phyloP scores from a whole-genome alignment of 148 eudicot genomes.

The Chenopodium suecicum region DNA sequence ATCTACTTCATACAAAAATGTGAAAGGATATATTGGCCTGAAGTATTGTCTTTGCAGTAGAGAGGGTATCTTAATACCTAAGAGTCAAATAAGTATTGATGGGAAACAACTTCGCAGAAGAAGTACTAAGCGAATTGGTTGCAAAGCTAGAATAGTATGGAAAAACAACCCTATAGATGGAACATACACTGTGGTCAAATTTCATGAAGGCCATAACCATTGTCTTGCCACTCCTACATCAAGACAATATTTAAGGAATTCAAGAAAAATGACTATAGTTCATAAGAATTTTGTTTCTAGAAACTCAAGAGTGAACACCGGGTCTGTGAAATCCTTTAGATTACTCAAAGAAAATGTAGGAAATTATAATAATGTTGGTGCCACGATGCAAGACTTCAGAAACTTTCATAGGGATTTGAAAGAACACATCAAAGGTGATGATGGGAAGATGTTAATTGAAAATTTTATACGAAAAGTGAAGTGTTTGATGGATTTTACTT shows the following conservation, averaged over 20 bases:
- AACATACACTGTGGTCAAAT: background rate
- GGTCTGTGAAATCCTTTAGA: background rate
- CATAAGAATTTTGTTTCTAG: background rate
- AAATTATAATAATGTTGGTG: constrained; percentile 9
- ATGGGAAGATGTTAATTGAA: constrained; percentile 12
- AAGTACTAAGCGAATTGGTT: background rate
- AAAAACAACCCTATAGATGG: background rate
- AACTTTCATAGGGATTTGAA: constrained; percentile 15
- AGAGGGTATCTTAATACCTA: background rate
- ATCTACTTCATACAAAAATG: background rate
- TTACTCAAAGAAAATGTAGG: background rate
- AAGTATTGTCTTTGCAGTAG: background rate
- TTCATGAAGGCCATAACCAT: background rate
- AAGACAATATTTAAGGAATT: background rate
- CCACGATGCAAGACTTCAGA: background rate
- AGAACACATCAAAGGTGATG: background rate
- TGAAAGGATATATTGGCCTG: background rate
- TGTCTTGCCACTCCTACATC: background rate
- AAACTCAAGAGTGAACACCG: background rate
- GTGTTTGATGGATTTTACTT: background rate
- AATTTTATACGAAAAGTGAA: background rate
- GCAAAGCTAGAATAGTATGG: background rate
- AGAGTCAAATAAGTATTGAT: background rate
- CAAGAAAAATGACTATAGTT: background rate
- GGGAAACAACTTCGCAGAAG: background rate